Evolutionary conservation across 1,284 basidiomycete genomes (phyloP).

Genomic region (Leccinum subatratum): DNA sequence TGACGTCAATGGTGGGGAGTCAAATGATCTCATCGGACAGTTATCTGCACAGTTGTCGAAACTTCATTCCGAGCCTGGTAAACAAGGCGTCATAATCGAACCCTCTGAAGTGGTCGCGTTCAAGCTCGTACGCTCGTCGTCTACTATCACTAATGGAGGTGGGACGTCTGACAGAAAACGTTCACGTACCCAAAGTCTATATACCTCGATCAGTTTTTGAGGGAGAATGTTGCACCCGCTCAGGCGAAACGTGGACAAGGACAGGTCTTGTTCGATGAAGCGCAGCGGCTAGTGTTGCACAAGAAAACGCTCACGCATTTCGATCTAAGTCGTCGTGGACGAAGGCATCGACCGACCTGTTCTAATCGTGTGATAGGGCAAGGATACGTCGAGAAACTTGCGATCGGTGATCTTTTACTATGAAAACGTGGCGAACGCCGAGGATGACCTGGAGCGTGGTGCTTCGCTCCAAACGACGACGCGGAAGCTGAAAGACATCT

Average conservation of each 20-base stretch:
- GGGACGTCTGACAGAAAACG: constrained; percentile 37
- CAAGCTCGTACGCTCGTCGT: constrained; percentile 38
- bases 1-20: constrained; percentile 35
- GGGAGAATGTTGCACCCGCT: constrained; percentile 50
- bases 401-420: constrained; percentile 62
- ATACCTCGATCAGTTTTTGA: constrained; percentile 67
- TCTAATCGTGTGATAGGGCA: constrained; percentile 39
- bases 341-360: neutral
- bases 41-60: constrained; percentile 48
- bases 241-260: constrained; percentile 44
- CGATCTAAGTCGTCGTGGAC: constrained; percentile 44
- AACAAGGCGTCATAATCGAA: constrained; percentile 54
- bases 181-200: constrained; percentile 61
- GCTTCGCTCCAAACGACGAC: constrained; percentile 40
- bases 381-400: constrained; percentile 58
- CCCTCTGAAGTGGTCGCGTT: constrained; percentile 62
- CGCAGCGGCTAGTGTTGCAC: constrained; percentile 42
- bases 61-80: constrained; percentile 19
- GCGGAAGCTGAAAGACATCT: constrained; percentile 46
- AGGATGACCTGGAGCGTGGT: constrained; percentile 46
- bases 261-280: constrained; percentile 44
- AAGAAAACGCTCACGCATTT: constrained; percentile 47
- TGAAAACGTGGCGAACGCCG: constrained; percentile 54
- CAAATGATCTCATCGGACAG: constrained; percentile 56
- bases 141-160: constrained; percentile 14